These are phyloP conservation scores for Umbelopsis vinacea DNA, from an alignment of 192 early-diverging fungal species.

Conservation along the genomic window DNA sequence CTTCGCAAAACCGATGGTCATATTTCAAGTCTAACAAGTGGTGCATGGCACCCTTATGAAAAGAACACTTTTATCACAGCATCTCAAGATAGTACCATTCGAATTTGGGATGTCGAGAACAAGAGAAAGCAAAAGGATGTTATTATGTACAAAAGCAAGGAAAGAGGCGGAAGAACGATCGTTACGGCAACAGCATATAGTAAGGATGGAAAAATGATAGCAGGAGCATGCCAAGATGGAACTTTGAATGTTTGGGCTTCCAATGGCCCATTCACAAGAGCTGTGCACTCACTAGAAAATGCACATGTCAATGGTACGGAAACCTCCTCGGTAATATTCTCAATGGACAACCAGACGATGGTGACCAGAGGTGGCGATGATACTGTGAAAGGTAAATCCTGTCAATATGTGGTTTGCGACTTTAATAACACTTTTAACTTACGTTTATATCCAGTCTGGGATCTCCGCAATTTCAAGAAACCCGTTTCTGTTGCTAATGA, in stretches of 20 bases:
- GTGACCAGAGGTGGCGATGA: slow-evolving; percentile 84
- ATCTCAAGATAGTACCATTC: slow-evolving; percentile 81
- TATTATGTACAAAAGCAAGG: slow-evolving; percentile 75
- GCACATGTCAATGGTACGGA: slow-evolving; percentile 74
- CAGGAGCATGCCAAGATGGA: slow-evolving; percentile 78
- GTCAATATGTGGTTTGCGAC: background rate
- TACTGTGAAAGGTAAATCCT: slow-evolving; percentile 71
- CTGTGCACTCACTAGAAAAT: slow-evolving; percentile 60
- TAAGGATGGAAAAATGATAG: slow-evolving; percentile 70
- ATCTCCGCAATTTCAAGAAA: slow-evolving; percentile 73
- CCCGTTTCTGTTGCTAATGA: slow-evolving; percentile 61
- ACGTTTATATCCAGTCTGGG: slow-evolving; percentile 71
- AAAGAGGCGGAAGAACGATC: slow-evolving; percentile 67
- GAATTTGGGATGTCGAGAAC: slow-evolving; percentile 83
- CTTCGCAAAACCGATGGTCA: slow-evolving; percentile 86
- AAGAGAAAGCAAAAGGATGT: slow-evolving; percentile 75
- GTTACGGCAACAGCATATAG: slow-evolving; percentile 77
- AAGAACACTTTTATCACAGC: slow-evolving; percentile 74
- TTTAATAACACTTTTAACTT: background rate
- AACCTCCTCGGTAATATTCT: slow-evolving; percentile 72
- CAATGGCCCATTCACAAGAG: slow-evolving; percentile 62
- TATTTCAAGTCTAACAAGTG: slow-evolving; percentile 74
- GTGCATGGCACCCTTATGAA: slow-evolving; percentile 79
- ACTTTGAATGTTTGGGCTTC: slow-evolving; percentile 77
- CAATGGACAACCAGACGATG: slow-evolving; percentile 65